phyloP scores from a whole-genome alignment of 2,329 filamentous ascomycete species.

The Verticillium dahliae region DNA sequence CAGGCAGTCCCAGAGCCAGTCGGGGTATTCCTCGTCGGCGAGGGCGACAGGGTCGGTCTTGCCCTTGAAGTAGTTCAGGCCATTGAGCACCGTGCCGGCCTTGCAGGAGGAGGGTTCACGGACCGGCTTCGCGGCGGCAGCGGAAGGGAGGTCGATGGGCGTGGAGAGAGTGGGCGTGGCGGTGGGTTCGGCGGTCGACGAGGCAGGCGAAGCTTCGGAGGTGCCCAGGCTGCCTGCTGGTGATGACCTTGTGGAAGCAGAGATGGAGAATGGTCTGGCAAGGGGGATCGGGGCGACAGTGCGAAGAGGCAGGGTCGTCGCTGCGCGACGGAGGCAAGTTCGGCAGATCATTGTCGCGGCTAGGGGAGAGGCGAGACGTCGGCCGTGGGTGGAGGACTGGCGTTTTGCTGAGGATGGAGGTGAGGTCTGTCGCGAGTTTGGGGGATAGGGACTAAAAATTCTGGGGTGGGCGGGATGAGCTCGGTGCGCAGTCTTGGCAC shows the following conservation, averaged over 20 bases:
- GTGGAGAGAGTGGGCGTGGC: slow-evolving; percentile 23
- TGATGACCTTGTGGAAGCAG: slow-evolving; percentile 13
- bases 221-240: slow-evolving; percentile 3
- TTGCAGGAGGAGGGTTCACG: slow-evolving; percentile 42
- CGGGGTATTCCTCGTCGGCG: slow-evolving; percentile 70
- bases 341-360: slow-evolving; percentile 29
- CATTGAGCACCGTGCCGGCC: slow-evolving; percentile 63
- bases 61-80: slow-evolving; percentile 73
- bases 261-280: slow-evolving; percentile 33
- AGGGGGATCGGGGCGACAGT: slow-evolving; percentile 9
- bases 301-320: slow-evolving; percentile 24
- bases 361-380: background rate
- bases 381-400: background rate
- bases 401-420: background rate
- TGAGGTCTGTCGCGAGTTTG: slow-evolving; percentile 1
- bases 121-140: slow-evolving; percentile 19
- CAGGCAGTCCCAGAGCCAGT: slow-evolving; percentile 72
- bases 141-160: slow-evolving; percentile 20
- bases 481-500: background rate
- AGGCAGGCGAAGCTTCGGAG: slow-evolving; percentile 18
- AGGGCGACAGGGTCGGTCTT: slow-evolving; percentile 66
- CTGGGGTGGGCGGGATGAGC: slow-evolving; percentile 11
- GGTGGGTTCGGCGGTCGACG: slow-evolving; percentile 25
- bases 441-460: slow-evolving; percentile 11
- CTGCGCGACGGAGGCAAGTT: slow-evolving; percentile 40